Evolutionary conservation across 2,329 filamentous ascomycete species (phyloP).

Genomic region (Pseudocercospora crystallina): DNA sequence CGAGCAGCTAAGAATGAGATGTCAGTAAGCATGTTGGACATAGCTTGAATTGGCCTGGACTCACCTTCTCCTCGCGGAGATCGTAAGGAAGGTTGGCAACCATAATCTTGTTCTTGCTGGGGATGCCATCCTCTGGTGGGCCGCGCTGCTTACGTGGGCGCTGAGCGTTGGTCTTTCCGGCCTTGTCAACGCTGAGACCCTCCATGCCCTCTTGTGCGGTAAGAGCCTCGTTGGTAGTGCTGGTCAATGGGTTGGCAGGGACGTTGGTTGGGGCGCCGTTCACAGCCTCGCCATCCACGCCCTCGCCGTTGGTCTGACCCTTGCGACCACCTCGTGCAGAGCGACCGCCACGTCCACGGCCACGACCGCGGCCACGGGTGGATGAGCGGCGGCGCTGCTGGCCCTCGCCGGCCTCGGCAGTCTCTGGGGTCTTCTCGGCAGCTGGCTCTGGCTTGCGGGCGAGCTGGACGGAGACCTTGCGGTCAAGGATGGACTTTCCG

Average conservation of each 20-base stretch:
- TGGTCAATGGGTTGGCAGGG: constrained; percentile 50
- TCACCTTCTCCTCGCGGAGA: constrained; percentile 92
- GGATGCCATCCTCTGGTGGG: constrained; percentile 92
- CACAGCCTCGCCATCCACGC: constrained; percentile 38
- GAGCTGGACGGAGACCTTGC: constrained; percentile 98
- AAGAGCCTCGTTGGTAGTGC: constrained; percentile 55
- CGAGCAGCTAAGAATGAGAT: constrained; percentile 70
- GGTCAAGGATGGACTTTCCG: constrained; percentile 95
- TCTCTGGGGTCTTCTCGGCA: constrained; percentile 77
- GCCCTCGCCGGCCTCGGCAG: constrained; percentile 71
- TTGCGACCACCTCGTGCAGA: constrained; percentile 63
- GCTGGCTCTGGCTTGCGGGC: constrained; percentile 93
- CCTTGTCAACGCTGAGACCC: constrained; percentile 42
- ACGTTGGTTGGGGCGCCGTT: constrained; percentile 50
- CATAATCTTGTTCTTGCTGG: constrained; percentile 99
- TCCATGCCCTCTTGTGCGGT: constrained; percentile 54
- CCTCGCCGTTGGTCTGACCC: constrained; percentile 50
- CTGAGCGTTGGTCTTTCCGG: constrained; percentile 48
- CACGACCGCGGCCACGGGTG: constrained; percentile 57
- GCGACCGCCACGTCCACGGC: constrained; percentile 61
- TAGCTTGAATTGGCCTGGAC: constrained; percentile 26
- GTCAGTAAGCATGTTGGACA: constrained; percentile 27
- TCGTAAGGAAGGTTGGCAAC: constrained; percentile 99
- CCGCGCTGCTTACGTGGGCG: constrained; percentile 78
- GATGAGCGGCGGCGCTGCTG: constrained; percentile 59